Conservation (phyloP, 23 red algal genomes). For the Chondrus crispus region DNA sequence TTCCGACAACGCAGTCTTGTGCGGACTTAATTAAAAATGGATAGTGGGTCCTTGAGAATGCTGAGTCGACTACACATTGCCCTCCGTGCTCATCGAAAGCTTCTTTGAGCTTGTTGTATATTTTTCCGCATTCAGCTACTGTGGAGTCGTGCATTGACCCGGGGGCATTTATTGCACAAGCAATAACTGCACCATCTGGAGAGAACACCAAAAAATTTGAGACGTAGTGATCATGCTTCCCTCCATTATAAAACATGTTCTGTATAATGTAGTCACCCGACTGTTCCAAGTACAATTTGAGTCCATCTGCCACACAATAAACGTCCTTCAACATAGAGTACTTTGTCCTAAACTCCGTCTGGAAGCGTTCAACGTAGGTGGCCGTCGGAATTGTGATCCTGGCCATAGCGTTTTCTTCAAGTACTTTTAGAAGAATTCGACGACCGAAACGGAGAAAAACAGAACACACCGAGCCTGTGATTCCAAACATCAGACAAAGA, state of each 20-base stretch:
- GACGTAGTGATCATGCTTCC: neutral
- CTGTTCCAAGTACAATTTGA: neutral
- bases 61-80: neutral
- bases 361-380: neutral
- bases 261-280: neutral
- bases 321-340: neutral
- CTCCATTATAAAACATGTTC: neutral
- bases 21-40: constrained; percentile 4
- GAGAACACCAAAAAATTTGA: constrained; percentile 10
- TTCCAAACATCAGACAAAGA: neutral
- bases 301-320: neutral
- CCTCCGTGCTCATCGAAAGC: neutral
- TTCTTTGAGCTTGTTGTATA: neutral
- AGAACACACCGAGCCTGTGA: constrained; percentile 23
- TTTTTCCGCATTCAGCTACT: constrained; percentile 10
- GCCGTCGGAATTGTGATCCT: neutral
- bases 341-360: neutral
- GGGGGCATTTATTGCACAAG: neutral
- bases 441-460: neutral
- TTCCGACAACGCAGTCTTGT: neutral
- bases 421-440: neutral
- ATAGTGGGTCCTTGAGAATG: neutral
- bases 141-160: constrained; percentile 1
- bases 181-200: neutral
- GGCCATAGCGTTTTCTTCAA: neutral